Evolutionary conservation across 257 asterid species (phyloP).

Genomic region (Leonotis leonurus): DNA sequence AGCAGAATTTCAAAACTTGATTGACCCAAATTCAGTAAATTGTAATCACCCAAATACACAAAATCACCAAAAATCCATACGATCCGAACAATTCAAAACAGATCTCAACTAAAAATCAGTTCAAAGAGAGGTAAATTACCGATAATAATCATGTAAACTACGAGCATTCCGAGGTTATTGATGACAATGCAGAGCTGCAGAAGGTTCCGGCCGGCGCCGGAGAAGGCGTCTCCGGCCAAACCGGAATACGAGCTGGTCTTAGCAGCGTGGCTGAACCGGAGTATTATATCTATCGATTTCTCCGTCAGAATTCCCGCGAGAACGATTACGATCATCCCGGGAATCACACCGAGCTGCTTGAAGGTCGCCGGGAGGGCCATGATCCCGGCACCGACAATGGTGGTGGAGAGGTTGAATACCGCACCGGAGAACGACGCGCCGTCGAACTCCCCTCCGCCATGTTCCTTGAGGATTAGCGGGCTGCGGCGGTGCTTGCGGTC

Average conservation of each 20-base stretch:
- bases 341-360: conserved; percentile 64
- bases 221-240: conserved; percentile 59
- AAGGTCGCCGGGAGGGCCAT: conserved; percentile 89
- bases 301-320: conserved; percentile 67
- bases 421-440: conserved; percentile 76
- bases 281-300: conserved; percentile 65
- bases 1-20: neutral
- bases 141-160: conserved; percentile 80
- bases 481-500: conserved; percentile 66
- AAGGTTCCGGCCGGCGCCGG: conserved; percentile 50
- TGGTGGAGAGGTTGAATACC: conserved; percentile 76
- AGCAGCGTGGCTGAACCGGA: conserved; percentile 62
- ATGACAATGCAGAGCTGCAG: conserved; percentile 65
- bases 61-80: neutral
- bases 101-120: neutral
- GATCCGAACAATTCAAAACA: neutral
- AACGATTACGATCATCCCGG: conserved; percentile 55
- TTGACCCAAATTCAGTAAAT: neutral
- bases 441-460: conserved; percentile 28
- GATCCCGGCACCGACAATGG: conserved; percentile 84
- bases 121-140: conserved; percentile 26
- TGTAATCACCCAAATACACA: neutral
- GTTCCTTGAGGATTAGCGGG: conserved; percentile 60
- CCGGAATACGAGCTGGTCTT: conserved; percentile 64
- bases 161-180: conserved; percentile 68